These are phyloP conservation scores for Ramularia endophylla DNA, from an alignment of 2,329 filamentous ascomycete species.

Conservation along the genomic window DNA sequence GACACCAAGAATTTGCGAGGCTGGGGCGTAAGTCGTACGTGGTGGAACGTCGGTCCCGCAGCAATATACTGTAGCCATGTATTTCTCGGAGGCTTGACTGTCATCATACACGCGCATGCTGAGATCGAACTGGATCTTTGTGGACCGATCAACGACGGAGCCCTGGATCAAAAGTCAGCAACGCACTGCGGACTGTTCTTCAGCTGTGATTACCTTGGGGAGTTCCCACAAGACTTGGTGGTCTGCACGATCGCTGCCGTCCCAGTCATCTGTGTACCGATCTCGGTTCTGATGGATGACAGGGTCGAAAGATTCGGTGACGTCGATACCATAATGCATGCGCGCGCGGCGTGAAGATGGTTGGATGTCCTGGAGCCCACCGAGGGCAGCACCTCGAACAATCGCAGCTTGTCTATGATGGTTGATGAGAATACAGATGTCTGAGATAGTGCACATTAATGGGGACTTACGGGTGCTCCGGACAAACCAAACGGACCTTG, in stretches of 20 bases:
- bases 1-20: conserved; percentile 4
- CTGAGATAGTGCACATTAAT: neutral
- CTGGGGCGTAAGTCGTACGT: neutral
- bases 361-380: conserved; percentile 9
- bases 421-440: neutral
- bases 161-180: conserved; percentile 3
- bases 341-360: conserved; percentile 11
- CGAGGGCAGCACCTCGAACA: conserved; percentile 13
- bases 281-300: conserved; percentile 3
- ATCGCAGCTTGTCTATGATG: conserved; percentile 10
- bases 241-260: neutral
- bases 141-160: conserved; percentile 10
- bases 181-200: neutral
- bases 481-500: conserved; percentile 5
- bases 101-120: neutral
- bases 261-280: neutral
- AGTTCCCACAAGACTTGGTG: conserved; percentile 8
- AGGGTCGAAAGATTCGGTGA: conserved; percentile 3
- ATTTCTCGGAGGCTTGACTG: neutral
- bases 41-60: conserved; percentile 7
- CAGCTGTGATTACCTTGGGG: neutral
- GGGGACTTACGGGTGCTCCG: conserved; percentile 5
- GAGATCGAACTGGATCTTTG: conserved; percentile 3
- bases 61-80: conserved; percentile 1
- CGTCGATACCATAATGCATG: conserved; percentile 7